Conservation (phyloP, 805 yeast species). For the Kodamaea laetipori region DNA sequence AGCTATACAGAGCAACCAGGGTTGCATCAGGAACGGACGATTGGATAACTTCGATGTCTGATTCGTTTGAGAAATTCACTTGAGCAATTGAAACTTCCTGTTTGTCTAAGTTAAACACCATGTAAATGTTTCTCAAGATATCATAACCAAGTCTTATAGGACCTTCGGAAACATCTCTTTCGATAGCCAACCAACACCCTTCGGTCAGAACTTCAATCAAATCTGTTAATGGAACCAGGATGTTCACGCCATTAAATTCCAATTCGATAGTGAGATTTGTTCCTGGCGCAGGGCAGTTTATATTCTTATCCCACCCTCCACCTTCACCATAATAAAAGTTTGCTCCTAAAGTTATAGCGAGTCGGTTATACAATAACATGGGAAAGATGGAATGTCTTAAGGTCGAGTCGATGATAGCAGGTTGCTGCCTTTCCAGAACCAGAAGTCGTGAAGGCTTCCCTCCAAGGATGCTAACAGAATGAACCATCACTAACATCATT, state of each 20-base stretch:
- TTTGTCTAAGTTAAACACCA: constrained; percentile 30
- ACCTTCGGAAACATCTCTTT: too few relatives aligned
- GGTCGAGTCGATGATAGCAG: too few relatives aligned
- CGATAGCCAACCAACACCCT: neutral
- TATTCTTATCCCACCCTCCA: neutral
- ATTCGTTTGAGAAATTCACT: constrained; percentile 20
- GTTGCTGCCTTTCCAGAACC: too few relatives aligned
- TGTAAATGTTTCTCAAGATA: constrained; percentile 29
- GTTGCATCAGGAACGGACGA: constrained; percentile 52
- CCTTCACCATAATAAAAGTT: too few relatives aligned
- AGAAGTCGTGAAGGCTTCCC: too few relatives aligned
- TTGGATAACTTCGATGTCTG: constrained; percentile 15
- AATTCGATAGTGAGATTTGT: neutral
- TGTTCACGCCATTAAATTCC: neutral
- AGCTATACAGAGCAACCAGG: constrained; percentile 47
- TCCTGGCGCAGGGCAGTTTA: neutral
- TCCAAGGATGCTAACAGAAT: too few relatives aligned
- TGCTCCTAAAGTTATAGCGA: neutral
- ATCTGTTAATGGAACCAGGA: neutral
- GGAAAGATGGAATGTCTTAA: neutral
- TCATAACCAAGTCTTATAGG: constrained; percentile 26
- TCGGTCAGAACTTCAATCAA: neutral
- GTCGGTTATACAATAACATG: neutral
- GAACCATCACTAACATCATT: constrained; percentile 11
- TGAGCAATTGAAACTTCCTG: constrained; percentile 28